Base-by-base conservation (phyloP, 2,329 filamentous ascomycete species). In the Gremmenia infestans region DNA sequence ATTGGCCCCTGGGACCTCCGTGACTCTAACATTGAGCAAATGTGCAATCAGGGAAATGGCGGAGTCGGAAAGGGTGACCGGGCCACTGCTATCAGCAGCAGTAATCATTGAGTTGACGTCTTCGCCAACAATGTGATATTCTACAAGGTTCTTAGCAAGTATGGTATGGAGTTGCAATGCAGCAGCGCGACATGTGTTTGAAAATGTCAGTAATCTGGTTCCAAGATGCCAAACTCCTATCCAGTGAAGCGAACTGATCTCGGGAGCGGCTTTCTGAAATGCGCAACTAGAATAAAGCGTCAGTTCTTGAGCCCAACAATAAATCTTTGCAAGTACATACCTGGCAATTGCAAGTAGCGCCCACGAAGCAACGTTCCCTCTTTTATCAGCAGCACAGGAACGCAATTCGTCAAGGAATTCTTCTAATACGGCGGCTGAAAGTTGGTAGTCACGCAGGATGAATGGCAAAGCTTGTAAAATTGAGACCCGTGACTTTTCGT, bases 31-130 rank as follows among this genome's bases (percentile, higher is more conserved):
- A 54, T 85, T 80, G 37, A 94, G 76, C 43, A 95, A 71, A 53
- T 81, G 81, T 15, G 81, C 76, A 82, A 96, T 89, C 42, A 99
- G 71, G 2, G 79, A 76, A 17, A 93, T 75, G 3, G 89, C 88
- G 1, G 91, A 85, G 69, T 97, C 94, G n/a, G 86, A 86, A 17
- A 96, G 74, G 19, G 85, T 70, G 1, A 85, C 83, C 7, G 94
- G 93, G 0, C 92, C 92, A 68, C 87, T 93, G 37, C 93, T 78
- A 65, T 95, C 92, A 47, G 90, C 85, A 22, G 87, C 87, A 5
- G 84, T 82, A 11, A 95, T 78, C 56, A 96, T 87, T 53, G 80
- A 81, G 63, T 88, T 87, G 50, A 90, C 76, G 28, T 87, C 85
- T 55, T 90, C 84, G 2, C 83, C 82, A 15, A 92, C 76, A 28